These are phyloP conservation scores for Pyrenophora teres DNA, from an alignment of 2,329 filamentous ascomycete species.

Conservation along the genomic window DNA sequence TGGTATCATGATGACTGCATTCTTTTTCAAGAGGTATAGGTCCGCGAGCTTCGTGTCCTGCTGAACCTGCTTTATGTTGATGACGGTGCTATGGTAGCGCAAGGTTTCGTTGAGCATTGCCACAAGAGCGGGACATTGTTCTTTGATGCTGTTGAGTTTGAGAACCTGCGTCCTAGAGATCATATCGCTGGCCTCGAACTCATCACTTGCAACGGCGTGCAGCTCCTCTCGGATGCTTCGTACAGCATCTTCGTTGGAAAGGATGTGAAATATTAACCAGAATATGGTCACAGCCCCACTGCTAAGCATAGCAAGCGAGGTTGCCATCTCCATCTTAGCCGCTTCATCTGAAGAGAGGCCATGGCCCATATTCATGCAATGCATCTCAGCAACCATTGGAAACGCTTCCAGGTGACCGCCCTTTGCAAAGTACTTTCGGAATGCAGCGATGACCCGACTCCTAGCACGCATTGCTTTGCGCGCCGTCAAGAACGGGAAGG, in stretches of 20 bases:
- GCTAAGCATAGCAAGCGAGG: slow-evolving; percentile 48
- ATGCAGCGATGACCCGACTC: slow-evolving; percentile 38
- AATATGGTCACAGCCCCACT: slow-evolving; percentile 50
- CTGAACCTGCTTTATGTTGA: slow-evolving; percentile 45
- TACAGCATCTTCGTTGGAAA: slow-evolving; percentile 40
- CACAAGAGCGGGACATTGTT: slow-evolving; percentile 47
- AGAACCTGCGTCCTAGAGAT: slow-evolving; percentile 16
- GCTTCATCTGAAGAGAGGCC: slow-evolving; percentile 46
- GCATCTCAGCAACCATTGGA: slow-evolving; percentile 45
- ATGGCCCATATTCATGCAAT: slow-evolving; percentile 37
- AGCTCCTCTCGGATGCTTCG: slow-evolving; percentile 42
- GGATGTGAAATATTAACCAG: slow-evolving; percentile 50
- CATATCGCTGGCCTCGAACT: background rate
- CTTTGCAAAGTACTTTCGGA: slow-evolving; percentile 50
- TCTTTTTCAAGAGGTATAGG: slow-evolving; percentile 46
- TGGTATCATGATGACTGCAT: slow-evolving; percentile 44
- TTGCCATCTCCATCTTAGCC: slow-evolving; percentile 51
- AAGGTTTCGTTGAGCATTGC: slow-evolving; percentile 52
- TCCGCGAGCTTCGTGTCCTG: slow-evolving; percentile 42
- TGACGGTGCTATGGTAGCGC: slow-evolving; percentile 47
- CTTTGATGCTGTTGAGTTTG: slow-evolving; percentile 44
- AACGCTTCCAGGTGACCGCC: slow-evolving; percentile 49
- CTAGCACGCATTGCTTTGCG: slow-evolving; percentile 42
- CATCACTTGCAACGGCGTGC: slow-evolving; percentile 2
- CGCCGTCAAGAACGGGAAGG: slow-evolving; percentile 35